Evolutionary conservation across 805 yeast genomes (phyloP).

Genomic region (Sugiyamaella boreocaroliniensis): DNA sequence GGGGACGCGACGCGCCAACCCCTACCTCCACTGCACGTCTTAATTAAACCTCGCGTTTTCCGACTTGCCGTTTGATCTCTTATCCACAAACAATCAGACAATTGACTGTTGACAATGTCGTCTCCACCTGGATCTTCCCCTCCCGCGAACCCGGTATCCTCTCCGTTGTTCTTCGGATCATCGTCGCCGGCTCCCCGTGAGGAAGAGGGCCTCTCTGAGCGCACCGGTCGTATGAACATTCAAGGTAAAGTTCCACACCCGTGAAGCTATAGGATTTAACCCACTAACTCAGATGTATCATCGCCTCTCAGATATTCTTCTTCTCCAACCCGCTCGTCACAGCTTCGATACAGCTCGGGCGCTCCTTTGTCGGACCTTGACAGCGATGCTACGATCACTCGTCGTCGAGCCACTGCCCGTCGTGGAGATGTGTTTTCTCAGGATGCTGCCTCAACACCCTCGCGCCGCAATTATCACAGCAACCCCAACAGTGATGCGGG

Average conservation of each 20-base stretch:
- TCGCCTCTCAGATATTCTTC: constrained; percentile 42
- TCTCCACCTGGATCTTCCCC: constrained; percentile 4
- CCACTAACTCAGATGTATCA: constrained; percentile 27
- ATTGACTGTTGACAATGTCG: not conserved
- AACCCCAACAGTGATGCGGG: constrained; percentile 1
- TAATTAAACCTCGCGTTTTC: not conserved
- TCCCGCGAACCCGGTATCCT: constrained; percentile 6
- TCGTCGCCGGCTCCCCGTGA: constrained; percentile 12
- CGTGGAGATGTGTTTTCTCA: constrained; percentile 76
- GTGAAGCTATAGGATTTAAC: not conserved
- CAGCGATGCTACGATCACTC: constrained; percentile 14
- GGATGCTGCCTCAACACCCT: constrained; percentile 48
- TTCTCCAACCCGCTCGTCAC: constrained; percentile 28
- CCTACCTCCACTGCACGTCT: not conserved
- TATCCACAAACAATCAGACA: not conserved
- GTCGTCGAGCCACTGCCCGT: constrained; percentile 37
- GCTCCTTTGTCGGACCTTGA: constrained; percentile 22
- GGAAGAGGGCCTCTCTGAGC: constrained; percentile 7
- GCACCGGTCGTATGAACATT: constrained; percentile 13
- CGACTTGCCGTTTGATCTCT: not conserved
- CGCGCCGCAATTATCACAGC: constrained; percentile 40
- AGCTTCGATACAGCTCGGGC: constrained; percentile 2
- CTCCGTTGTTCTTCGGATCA: constrained; percentile 14
- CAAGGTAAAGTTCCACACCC: constrained; percentile 4
- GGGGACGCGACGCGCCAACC: not conserved